A percentile compares a stretch with the other conserved stretches of the same genome.
Evolutionary conservation across 441 rosid species (phyloP).

Genomic region (Adansonia gregorii): DNA sequence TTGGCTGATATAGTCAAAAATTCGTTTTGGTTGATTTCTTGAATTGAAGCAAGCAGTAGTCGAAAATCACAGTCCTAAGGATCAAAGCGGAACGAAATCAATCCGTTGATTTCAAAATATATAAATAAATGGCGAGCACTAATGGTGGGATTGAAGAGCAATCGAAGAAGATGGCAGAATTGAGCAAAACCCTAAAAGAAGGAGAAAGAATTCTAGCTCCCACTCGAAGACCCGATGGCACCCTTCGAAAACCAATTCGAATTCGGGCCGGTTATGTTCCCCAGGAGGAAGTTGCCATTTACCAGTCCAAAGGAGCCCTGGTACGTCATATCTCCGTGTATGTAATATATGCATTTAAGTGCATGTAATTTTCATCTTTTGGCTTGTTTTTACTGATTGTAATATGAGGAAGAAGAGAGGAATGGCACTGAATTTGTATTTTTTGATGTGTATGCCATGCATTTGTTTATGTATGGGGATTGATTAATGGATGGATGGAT

Average conservation of each 20-base stretch:
- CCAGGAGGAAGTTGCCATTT: conserved; percentile 89
- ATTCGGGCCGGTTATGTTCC: conserved; percentile 89
- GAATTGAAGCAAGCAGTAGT: no score
- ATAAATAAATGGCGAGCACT: no score
- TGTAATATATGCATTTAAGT: neutral
- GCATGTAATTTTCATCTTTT: neutral
- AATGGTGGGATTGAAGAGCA: conserved; percentile 50
- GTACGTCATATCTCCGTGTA: conserved; percentile 40
- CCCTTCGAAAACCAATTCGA: conserved; percentile 83
- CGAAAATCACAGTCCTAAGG: no score
- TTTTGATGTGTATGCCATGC: neutral
- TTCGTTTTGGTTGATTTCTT: no score
- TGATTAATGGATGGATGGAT: neutral
- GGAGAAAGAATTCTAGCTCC: conserved; percentile 90
- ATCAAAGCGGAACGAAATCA: no score
- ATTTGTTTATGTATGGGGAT: neutral
- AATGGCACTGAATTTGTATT: neutral
- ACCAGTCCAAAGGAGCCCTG: conserved; percentile 86
- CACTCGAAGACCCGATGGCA: conserved; percentile 89
- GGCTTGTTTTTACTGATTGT: neutral
- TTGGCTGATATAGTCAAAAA: neutral
- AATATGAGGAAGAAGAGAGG: neutral
- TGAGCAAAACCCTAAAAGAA: conserved; percentile 88
- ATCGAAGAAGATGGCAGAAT: conserved; percentile 61
- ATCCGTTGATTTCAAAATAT: no score